Evolutionary conservation across 495 filamentous ascomycete species (phyloP), one percentile per base, ranked within the genome.

Genomic region (Aspergillus cristatus): DNA sequence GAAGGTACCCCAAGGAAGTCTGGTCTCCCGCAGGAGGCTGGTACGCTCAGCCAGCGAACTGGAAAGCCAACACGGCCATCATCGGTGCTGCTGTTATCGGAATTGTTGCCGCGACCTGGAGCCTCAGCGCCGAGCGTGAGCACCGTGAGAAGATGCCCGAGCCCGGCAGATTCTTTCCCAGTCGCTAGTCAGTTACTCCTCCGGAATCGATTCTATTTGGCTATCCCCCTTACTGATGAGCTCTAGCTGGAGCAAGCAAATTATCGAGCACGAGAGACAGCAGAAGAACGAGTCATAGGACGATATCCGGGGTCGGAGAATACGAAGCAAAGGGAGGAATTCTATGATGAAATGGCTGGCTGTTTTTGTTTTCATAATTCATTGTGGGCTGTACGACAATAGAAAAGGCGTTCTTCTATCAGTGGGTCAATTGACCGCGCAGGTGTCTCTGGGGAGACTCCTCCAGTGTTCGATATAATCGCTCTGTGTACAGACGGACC

Each of bases 11-110:
- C 55, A 95, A 95, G 71, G 88, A 98, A 71, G 84, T 98, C 70
- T 98, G 91, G 91, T 97, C 91, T 54, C 91, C 91, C 42, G 74
- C 91, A 40, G 91, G 91, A 70, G 91, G 91, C 53, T 98, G 93
- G 91, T 98, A 98, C 65, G 65, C 81, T 20, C 90, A 87, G 58
- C 91, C 91, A 7, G 68, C 69, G 46, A 98, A 98, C 72, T 98
- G 93, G 93, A 93, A 81, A 62, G 57, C 67, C 28, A 98, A 98
- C 67, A 98, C 91, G 7, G 85, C 84, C n/a, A 69, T 94, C 40
- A 78, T 87, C 67, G 70, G 74, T 35, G 68, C 67, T 2, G 76
- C 82, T 34, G 74, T 95, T 32, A 47, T 87, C 48, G 81, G 84
- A 34, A 75, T 95, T 49, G 75, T 76, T 14, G 84, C 79, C 20